A percentile compares a stretch with the other conserved stretches of the same genome.
phyloP scores from a whole-genome alignment of 2,329 filamentous ascomycete genomes.

The Stenocarpella maydis region DNA sequence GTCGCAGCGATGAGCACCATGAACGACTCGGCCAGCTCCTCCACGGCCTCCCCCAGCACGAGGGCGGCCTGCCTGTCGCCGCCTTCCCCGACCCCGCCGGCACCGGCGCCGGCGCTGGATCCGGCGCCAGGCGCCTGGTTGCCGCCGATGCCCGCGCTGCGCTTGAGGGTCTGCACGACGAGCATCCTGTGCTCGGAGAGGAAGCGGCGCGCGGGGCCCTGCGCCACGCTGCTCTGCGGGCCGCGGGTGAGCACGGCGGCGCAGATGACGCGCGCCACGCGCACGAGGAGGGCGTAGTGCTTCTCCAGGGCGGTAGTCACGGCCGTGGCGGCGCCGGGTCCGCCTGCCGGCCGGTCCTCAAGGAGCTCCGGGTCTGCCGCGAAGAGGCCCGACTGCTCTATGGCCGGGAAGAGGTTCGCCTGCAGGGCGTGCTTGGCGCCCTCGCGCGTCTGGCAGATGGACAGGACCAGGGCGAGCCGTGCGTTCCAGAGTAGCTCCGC shows the following conservation, averaged over 20 bases:
- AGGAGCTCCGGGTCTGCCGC: constrained; percentile 91
- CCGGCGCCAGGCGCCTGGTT: too few relatives aligned
- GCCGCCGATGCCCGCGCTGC: constrained; percentile 75
- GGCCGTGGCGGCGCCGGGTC: constrained; percentile 62
- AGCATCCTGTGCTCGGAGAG: constrained; percentile 82
- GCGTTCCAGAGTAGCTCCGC: constrained; percentile 68
- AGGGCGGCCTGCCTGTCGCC: neutral
- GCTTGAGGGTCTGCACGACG: constrained; percentile 89
- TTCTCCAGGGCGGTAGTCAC: constrained; percentile 68
- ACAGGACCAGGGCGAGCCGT: constrained; percentile 81
- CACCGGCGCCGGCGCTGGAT: constrained; percentile 41
- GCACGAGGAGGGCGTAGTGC: constrained; percentile 85
- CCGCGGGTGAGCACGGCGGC: constrained; percentile 84
- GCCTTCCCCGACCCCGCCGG: too few relatives aligned
- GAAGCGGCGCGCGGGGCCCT: constrained; percentile 73
- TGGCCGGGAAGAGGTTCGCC: constrained; percentile 82
- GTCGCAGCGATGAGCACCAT: constrained; percentile 84
- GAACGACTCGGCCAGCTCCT: constrained; percentile 84
- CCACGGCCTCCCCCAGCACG: constrained; percentile 67
- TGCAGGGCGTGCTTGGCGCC: constrained; percentile 90
- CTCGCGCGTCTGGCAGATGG: constrained; percentile 82
- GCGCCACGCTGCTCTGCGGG: constrained; percentile 83
- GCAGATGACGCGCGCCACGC: constrained; percentile 82
- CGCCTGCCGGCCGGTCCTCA: constrained; percentile 72
- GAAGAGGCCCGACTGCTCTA: constrained; percentile 87